Base-by-base conservation (phyloP, 2,329 filamentous ascomycete species). In the Rhexocercosporidium sp. region DNA sequence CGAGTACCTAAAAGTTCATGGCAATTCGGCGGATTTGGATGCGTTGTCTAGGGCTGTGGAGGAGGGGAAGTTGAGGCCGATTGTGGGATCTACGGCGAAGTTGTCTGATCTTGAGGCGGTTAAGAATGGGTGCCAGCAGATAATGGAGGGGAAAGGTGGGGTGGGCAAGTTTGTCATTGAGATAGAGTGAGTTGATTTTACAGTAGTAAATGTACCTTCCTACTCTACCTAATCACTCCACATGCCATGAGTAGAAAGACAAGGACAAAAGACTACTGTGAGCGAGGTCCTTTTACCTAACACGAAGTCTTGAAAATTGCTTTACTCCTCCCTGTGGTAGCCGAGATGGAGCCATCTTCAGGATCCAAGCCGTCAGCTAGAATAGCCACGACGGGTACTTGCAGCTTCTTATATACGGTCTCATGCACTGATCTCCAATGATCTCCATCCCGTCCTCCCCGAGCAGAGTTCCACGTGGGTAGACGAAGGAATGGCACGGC, bases 91-190 rank as follows among this genome's bases (percentile, higher is more conserved):
- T 18, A 75, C 41, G 18, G 77, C 68, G 39, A 72, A 77, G 41
- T 56, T 82, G 51, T 63, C 67, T 14, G 77, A 83, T 71, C 71
- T 81, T 20, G 73, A 79, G 22, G 76, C 70, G 3, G 78, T 83
- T 11, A 75, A 73, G 62, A 73, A 77, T 61, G 80, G 77, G 6
- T 81, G 79, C 66, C 70, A 77, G 56, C 70, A 79, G 62, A 74
- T 80, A 31, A 78, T 78, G 60, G 74, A 76, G 37, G 78, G 74
- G 14, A 79, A 79, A 60, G 81, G 81, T 1, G 81, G 79, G 1
- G 56, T 82, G 37, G 81, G 81, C 14, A 83, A 82, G 70, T 75
- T 78, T 59, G 79, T 83, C 4, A 76, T 81, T 59, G 73, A 75
- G 64, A 73, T 79, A 46, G 70, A 65, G n/a, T 60, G 46, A 51